Evolutionary conservation across 164 flowering plant species (phyloP), one percentile per base, ranked within the genome.

Genomic region (Berberis thunbergii): DNA sequence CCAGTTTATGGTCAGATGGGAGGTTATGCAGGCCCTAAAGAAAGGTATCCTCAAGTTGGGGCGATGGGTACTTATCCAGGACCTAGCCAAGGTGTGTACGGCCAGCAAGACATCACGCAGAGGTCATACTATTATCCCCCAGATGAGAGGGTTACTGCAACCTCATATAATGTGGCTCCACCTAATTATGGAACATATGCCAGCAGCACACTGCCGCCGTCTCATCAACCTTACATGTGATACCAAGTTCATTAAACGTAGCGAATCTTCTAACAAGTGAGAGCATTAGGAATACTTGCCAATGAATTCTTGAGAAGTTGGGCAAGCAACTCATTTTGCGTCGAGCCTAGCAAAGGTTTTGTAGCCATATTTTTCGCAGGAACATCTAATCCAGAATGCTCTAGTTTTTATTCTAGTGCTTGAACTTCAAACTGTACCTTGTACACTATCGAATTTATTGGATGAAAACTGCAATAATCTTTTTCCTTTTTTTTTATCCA

Each of bases 1-100:
- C 64, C 78, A 44, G 58, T 66, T 48, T 73, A 48, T 11, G 50
- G 13, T 4, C 74, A 73, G 13, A 70, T 75, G 73, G 69, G 70
- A 52, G 53, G 71, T 42, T 70, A 77, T 60, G 42, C 54, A 3
- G 84, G 70, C 4, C 59, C 44, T 41, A 11, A 78, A 13, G 84
- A 78, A 57, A 81, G 81, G 72, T 79, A 84, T 70, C 75, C 79
- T 50, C 81, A 64, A 58, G 65, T 76, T n/a, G 80, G 48, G 50
- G 26, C 0, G 26, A 26, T 0, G 26, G 62, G 65, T 43, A 7
- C 75, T 13, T 78, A 86, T 60, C 80, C 72, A 64, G 71, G 65
- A 52, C 69, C 81, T 7, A 64, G 57, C 63, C 82, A 74, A 62
- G 12, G 76, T 56, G 43, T 66, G 0, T 75, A 71, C 68, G 57